Evolutionary conservation across 148 eudicot species (phyloP).

Genomic region (Rhododendron williamsianum): DNA sequence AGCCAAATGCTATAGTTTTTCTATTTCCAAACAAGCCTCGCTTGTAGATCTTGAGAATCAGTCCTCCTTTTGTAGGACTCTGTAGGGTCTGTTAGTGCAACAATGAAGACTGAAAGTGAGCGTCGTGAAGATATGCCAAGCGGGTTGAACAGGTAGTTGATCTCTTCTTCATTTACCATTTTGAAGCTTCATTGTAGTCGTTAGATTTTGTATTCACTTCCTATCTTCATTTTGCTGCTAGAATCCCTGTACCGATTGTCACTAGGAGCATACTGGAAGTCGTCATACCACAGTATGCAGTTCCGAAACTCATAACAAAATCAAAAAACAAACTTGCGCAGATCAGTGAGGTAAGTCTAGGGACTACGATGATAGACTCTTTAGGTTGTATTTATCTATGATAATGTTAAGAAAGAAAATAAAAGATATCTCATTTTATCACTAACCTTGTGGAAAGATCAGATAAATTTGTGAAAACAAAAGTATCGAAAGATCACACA

Average conservation of each 20-base stretch:
- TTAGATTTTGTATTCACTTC: background rate
- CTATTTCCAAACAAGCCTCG: background rate
- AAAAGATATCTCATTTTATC: background rate
- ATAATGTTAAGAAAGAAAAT: background rate
- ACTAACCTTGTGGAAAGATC: background rate
- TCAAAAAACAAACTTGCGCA: slow-evolving; percentile 80
- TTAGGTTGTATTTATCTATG: background rate
- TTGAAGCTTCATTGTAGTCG: background rate
- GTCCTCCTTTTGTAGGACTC: slow-evolving; percentile 43
- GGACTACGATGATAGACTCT: background rate
- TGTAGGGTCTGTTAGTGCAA: slow-evolving; percentile 44
- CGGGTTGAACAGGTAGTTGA: slow-evolving; percentile 47
- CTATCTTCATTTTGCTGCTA: slow-evolving; percentile 21
- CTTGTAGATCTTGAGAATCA: background rate
- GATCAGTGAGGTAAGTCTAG: slow-evolving; percentile 74
- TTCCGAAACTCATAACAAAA: slow-evolving; percentile 65
- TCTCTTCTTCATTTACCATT: slow-evolving; percentile 1
- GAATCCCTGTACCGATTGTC: slow-evolving; percentile 65
- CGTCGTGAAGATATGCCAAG: slow-evolving; percentile 60
- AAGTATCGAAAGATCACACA: background rate
- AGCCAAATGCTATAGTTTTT: background rate
- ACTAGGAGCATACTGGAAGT: slow-evolving; percentile 89
- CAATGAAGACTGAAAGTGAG: slow-evolving; percentile 51
- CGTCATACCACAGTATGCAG: slow-evolving; percentile 80
- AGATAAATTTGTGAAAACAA: background rate